Evolutionary conservation across 495 filamentous ascomycete species (phyloP), one percentile per base, ranked within the genome.

Genomic region (Penicillium soppii): DNA sequence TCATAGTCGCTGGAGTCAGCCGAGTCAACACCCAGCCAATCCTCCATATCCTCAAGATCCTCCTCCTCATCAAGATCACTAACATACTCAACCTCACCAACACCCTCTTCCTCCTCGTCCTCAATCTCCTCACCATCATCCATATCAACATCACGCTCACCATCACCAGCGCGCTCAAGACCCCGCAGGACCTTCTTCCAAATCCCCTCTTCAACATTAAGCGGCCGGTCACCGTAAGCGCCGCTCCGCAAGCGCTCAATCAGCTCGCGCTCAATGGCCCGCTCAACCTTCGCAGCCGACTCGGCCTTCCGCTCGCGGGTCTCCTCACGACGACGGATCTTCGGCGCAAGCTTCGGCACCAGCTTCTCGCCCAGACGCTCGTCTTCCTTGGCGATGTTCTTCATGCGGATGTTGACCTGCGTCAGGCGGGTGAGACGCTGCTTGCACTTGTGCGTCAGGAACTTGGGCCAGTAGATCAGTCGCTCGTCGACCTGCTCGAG

Each of bases 171-270:
- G 49, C 85, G 79, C 79, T 97, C 95, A 65, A 97, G 73, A 2
- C 91, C 92, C 37, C 85, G 84, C 39, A 98, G 79, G 21, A 98
- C 95, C 81, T 90, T 94, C 86, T 96, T 96, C 94, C 94, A 98
- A 54, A 98, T 91, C 12, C 76, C 77, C 68, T 95, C 89, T 65
- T 94, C 91, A 13, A 94, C 90, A 73, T 98, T 98, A 51, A 98
- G 70, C 33, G 95, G 94, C 64, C 87, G 81, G 63, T 97, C 91
- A 35, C 94, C 95, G 75, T 97, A 98, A 1, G 92, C 92, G 32
- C 94, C 94, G 66, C 89, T 91, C 52, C 90, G 76, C 69, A 98
- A 71, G 50, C 95, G 74, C 70, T 97, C 92, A 60, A 98, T 88
- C 57, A 98, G 76, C 70, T 97, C 94, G 43, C 95, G 80, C 81